Percentiles rank a stretch among this genome's conserved stretches.
Evolutionary conservation across 306 rosid genomes (phyloP).

Genomic region (Vigna nakashimae): DNA sequence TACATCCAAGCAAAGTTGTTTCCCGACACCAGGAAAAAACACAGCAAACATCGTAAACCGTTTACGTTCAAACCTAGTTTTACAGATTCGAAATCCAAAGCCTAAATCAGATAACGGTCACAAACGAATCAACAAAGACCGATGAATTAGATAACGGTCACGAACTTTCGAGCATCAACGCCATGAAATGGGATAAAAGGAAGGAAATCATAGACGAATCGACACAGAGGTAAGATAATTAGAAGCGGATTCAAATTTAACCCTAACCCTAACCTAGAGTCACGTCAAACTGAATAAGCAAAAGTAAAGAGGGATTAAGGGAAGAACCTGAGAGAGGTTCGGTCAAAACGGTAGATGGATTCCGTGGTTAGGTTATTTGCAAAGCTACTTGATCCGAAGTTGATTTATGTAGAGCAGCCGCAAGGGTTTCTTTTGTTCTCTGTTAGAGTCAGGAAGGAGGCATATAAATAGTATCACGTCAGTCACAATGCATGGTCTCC

Average conservation of each 20-base stretch:
- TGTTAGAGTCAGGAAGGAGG: neutral
- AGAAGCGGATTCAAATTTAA: neutral
- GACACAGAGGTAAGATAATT: neutral
- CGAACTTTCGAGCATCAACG: neutral
- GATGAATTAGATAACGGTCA: neutral
- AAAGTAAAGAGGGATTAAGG: neutral
- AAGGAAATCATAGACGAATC: neutral
- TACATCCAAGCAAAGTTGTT: neutral
- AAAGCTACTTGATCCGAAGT: neutral
- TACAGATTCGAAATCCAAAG: neutral
- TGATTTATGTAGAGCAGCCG: neutral
- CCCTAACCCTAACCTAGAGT: constrained; percentile 34
- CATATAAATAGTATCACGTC: neutral
- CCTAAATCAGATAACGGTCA: neutral
- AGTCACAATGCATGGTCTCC: neutral
- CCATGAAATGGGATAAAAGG: neutral
- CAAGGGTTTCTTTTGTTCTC: neutral
- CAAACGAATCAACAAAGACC: neutral
- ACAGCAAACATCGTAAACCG: neutral
- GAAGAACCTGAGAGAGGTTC: constrained; percentile 31
- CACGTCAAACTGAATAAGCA: neutral
- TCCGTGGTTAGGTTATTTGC: neutral
- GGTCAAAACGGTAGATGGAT: neutral
- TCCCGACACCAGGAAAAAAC: neutral
- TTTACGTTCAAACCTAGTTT: neutral